phyloP scores from a whole-genome alignment of 495 filamentous ascomycete species.

The Collariella sp. region DNA sequence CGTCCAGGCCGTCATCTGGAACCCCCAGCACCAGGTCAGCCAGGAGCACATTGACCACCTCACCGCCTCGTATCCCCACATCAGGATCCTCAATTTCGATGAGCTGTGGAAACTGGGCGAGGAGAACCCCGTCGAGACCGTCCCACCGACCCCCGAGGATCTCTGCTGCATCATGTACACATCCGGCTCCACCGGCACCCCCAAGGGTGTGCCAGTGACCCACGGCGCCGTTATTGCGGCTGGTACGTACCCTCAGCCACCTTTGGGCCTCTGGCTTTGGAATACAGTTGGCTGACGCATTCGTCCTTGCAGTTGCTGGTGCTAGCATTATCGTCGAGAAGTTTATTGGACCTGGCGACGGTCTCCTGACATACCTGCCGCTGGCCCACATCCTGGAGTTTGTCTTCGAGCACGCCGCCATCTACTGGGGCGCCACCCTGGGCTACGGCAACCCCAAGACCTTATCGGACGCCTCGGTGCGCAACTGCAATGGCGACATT shows the following conservation, averaged over 20 bases:
- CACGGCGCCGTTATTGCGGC: constrained; percentile 86
- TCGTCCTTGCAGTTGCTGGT: constrained; percentile 57
- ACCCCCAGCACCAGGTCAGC: constrained; percentile 66
- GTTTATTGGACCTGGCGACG: constrained; percentile 80
- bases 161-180: constrained; percentile 99
- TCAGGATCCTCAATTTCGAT: constrained; percentile 75
- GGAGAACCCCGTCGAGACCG: constrained; percentile 71
- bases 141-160: constrained; percentile 74
- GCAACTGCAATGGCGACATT: constrained; percentile 94
- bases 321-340: constrained; percentile 76
- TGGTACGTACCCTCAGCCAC: constrained; percentile 43
- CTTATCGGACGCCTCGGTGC: constrained; percentile 78
- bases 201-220: constrained; percentile 89
- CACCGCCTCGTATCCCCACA: constrained; percentile 57
- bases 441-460: constrained; percentile 95
- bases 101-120: constrained; percentile 76
- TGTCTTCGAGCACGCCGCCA: constrained; percentile 86
- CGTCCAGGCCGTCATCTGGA: constrained; percentile 83
- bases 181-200: constrained; percentile 91
- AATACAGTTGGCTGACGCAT: constrained; percentile 3
- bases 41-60: constrained; percentile 72
- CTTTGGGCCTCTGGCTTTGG: background rate
- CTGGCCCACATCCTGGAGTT: constrained; percentile 94
- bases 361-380: constrained; percentile 83
- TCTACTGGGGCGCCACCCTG: constrained; percentile 96